Base-by-base conservation (phyloP, 768 basidiomycete species). In the Trametes elegans region DNA sequence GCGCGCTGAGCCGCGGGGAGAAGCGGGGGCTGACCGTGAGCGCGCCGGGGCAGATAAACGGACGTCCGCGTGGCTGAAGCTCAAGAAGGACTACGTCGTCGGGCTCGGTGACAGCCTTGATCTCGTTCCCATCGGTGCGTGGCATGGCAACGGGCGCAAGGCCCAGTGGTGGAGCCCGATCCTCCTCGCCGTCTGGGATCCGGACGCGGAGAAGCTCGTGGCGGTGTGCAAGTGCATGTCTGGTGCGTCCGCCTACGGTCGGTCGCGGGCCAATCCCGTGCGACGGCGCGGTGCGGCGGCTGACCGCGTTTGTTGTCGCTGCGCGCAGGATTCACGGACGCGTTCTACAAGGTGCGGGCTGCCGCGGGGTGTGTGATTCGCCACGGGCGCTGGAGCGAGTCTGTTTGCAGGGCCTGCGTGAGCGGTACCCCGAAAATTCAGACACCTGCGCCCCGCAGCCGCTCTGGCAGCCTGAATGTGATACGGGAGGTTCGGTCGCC, bases 151-250 rank as follows among this genome's bases (percentile, higher is more conserved):
- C 66, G 94, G 94, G 28, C 74, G 93, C 31, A 97, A 96, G 72
- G 86, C 84, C 14, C 79, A 82, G 42, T 96, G 93, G 94, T 97
- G 91, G 90, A 90, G 87, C 60, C 93, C 93, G 1, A 82, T 96
- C 61, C 74, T 97, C 5, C 76, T 95, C 40, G 92, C 85, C 13
- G 71, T 87, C 35, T 86, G 87, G 79, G 84, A 93, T 64, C 71
- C 81, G 19, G 74, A 78, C 53, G 74, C 72, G 8, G 87, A 82
- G 26, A 78, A 72, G 51, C 71, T 85, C 50, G 83, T 91, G 39
- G 93, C 88, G 2, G 79, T 94, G 16, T 93, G 90, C 69, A 95
- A 97, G 70, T 93, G 90, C 76, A 89, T 92, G 84, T 90, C 88
- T 57, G 88, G 88, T 84, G 60, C 56, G 78, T 66, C 41, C 49